Percentiles rank a stretch among this genome's conserved stretches.
Evolutionary conservation across 495 filamentous ascomycete species (phyloP).

Genomic region (Baudoinia panamericana): DNA sequence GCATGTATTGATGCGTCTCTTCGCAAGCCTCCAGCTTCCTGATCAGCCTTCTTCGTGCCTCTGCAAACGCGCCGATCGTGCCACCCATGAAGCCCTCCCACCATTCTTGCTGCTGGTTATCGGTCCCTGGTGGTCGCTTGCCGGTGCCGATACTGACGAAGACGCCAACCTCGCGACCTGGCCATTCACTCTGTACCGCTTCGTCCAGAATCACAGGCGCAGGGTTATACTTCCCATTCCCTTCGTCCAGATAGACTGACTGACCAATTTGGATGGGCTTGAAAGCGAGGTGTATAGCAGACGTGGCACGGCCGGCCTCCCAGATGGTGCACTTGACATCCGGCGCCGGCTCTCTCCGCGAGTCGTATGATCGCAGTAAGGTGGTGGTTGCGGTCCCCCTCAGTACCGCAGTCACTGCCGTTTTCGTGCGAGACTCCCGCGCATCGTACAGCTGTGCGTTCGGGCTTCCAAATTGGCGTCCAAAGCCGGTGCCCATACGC

Average conservation of each 20-base stretch:
- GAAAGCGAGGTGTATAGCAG: conserved; percentile 80
- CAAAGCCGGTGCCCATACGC: conserved; percentile 10
- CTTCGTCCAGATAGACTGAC: conserved; percentile 87
- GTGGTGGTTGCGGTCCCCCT: conserved; percentile 60
- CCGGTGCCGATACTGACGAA: conserved; percentile 89
- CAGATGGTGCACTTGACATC: conserved; percentile 88
- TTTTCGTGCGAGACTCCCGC: conserved; percentile 79
- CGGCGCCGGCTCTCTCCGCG: conserved; percentile 73
- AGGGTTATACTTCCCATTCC: conserved; percentile 82
- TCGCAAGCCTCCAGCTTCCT: conserved; percentile 92
- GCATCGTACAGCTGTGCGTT: conserved; percentile 66
- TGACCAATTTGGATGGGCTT: conserved; percentile 92
- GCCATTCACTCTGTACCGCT: conserved; percentile 85
- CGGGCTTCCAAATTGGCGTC: conserved; percentile 39
- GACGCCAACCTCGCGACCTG: conserved; percentile 75
- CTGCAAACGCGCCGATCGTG: conserved; percentile 65
- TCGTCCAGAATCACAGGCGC: conserved; percentile 76
- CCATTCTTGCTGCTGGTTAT: conserved; percentile 58
- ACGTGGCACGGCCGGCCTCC: conserved; percentile 93
- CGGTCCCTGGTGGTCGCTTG: conserved; percentile 63
- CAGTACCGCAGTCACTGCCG: conserved; percentile 83
- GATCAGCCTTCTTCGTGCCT: conserved; percentile 71
- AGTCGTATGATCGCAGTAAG: conserved; percentile 84
- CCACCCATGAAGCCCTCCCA: conserved; percentile 81
- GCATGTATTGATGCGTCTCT: conserved; percentile 73